Base-by-base conservation (phyloP, 2,329 filamentous ascomycete species). In the Tolypocladium capitatum region DNA sequence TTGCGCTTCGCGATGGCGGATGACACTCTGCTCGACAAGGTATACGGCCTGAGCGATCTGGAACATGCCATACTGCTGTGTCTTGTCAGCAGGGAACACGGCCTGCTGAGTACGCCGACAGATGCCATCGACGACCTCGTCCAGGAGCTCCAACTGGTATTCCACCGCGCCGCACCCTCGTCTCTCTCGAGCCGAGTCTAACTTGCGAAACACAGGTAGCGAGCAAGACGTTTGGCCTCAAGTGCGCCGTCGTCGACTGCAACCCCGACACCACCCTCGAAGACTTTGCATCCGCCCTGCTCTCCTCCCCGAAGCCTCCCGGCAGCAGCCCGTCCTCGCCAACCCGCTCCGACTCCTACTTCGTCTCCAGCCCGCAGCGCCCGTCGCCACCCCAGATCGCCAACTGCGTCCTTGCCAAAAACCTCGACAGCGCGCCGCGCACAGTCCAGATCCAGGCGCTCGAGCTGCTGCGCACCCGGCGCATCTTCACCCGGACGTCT, bases 21-120 rank as follows among this genome's bases (percentile, higher is more conserved):
- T 68, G 71, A 76, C 59, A 65, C 68, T 48, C 72, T 89, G 52
- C 69, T 83, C 51, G 72, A 77, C 53, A 84, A 83, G 64, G 77
- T 94, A 56, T 84, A 90, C 60, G 76, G 80, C 55, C 73, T 97
- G 53, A 86, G 83, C 59, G 90, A 96, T 68, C 74, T 96, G 36
- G 90, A 96, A 67, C 78, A 97, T 50, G 92, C 91, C 24, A 70
- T 85, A 14, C 74, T 97, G 36, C 77, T 96, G 45, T 90, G 84
- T 60, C 76, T 97, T 46, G 75, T 89, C 52, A 81, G 83, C 50
- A 77, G 83, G 54, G 86, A 95, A 64, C 90, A 97, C 64, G 95
- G 88, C 68, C 81, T 97, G 56, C 80, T 97, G 59, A 84, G 88
- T 65, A 85, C 86, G 16, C 76, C 81, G 2, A 63, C 69, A 5